phyloP scores from a whole-genome alignment of 345 rosid species.

The Populus deltoides region DNA sequence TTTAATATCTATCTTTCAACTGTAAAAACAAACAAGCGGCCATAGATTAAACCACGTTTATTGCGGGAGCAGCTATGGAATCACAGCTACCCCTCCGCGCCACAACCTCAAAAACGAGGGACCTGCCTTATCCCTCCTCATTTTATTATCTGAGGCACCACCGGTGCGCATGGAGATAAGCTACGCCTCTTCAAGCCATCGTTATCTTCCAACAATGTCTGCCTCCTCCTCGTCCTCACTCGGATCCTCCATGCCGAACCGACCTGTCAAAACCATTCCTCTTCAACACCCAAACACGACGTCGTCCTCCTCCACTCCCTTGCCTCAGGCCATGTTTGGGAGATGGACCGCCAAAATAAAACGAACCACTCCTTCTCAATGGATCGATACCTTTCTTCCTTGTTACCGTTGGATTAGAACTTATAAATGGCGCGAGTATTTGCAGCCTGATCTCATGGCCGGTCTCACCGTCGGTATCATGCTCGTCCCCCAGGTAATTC shows the following conservation, averaged over 20 bases:
- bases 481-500: conserved; percentile 99
- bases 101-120: neutral
- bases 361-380: conserved; percentile 52
- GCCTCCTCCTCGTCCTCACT: conserved; percentile 8
- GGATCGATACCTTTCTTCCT: conserved; percentile 64
- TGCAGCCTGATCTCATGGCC: conserved; percentile 88
- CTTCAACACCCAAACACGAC: conserved; percentile 67
- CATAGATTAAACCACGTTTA: too few species aligned
- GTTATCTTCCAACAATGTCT: conserved; percentile 25
- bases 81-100: neutral
- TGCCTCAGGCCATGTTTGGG: conserved; percentile 29
- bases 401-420: conserved; percentile 86
- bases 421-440: conserved; percentile 73
- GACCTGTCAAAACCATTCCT: conserved; percentile 72
- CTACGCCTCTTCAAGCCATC: conserved; percentile 54
- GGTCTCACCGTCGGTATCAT: conserved; percentile 89
- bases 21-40: too few species aligned
- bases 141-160: neutral
- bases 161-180: conserved; percentile 51
- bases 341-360: conserved; percentile 44
- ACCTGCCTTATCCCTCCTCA: neutral
- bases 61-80: neutral
- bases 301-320: conserved; percentile 4
- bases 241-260: conserved; percentile 43
- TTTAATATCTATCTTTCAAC: too few species aligned